phyloP scores from a whole-genome alignment of 768 basidiomycete species.

The Rhodocollybia butyracea region DNA sequence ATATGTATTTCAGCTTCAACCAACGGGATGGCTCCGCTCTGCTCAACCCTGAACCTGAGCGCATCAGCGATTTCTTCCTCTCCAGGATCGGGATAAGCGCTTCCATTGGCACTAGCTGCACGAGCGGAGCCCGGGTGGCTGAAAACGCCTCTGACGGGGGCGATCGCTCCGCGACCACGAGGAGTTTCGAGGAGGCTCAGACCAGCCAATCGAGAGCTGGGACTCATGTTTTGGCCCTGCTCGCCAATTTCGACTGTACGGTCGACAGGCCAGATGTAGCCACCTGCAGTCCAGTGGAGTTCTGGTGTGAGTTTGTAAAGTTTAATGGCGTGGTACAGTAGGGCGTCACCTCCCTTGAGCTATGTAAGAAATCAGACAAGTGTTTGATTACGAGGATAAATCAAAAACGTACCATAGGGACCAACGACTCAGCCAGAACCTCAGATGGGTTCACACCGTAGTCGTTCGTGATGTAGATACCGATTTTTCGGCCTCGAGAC shows the following conservation, averaged over 20 bases:
- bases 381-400: not conserved
- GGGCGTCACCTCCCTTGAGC: constrained; percentile 76
- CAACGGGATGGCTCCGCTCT: constrained; percentile 65
- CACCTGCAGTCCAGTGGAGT: constrained; percentile 79
- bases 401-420: constrained; percentile 55
- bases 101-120: not conserved
- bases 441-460: constrained; percentile 72
- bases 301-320: constrained; percentile 72
- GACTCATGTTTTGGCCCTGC: constrained; percentile 27
- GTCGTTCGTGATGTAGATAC: constrained; percentile 66
- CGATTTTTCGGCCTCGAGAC: constrained; percentile 68
- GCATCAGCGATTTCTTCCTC: constrained; percentile 10
- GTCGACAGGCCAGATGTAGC: constrained; percentile 78
- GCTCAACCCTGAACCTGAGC: constrained; percentile 56
- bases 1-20: constrained; percentile 60
- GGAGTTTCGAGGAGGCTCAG: constrained; percentile 15
- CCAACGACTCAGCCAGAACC: constrained; percentile 62
- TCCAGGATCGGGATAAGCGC: constrained; percentile 30
- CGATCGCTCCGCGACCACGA: not conserved
- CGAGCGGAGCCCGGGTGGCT: constrained; percentile 2
- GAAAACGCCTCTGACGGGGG: constrained; percentile 16
- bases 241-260: constrained; percentile 61
- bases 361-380: constrained; percentile 21
- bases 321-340: constrained; percentile 75
- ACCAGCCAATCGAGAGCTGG: not conserved